Evolutionary conservation across 2,329 filamentous ascomycete species (phyloP).

Genomic region (Penicillium olsonii): DNA sequence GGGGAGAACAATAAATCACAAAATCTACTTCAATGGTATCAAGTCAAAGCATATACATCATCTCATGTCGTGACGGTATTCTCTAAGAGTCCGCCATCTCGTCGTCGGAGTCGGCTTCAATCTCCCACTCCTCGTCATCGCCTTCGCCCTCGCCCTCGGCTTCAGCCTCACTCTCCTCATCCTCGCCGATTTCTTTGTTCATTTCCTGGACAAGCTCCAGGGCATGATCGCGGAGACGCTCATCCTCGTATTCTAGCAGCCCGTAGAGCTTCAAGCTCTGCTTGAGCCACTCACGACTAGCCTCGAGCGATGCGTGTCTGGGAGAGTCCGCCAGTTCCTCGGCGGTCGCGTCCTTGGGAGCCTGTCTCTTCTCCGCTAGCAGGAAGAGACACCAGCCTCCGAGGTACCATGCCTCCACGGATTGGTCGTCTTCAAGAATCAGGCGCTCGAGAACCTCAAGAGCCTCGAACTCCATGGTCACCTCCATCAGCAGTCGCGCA

Average conservation of each 20-base stretch:
- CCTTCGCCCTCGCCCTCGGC: conserved; percentile 53
- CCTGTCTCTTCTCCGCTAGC: conserved; percentile 51
- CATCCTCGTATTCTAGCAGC: conserved; percentile 71
- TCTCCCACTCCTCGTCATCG: conserved; percentile 52
- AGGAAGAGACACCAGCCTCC: conserved; percentile 92
- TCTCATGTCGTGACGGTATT: conserved; percentile 24
- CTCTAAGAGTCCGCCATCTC: conserved; percentile 56
- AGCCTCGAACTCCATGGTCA: conserved; percentile 80
- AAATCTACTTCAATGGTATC: conserved; percentile 33
- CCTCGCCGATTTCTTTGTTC: conserved; percentile 64
- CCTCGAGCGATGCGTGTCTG: conserved; percentile 66
- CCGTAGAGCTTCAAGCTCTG: conserved; percentile 79
- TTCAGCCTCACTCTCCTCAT: conserved; percentile 58
- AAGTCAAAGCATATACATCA: conserved; percentile 27
- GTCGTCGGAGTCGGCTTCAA: conserved; percentile 56
- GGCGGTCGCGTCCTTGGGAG: conserved; percentile 36
- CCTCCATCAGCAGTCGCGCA: conserved; percentile 84
- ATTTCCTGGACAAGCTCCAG: conserved; percentile 53
- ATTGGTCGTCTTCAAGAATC: conserved; percentile 85
- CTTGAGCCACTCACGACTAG: conserved; percentile 79
- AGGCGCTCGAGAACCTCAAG: conserved; percentile 82
- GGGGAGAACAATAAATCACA: not conserved
- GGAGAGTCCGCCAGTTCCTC: conserved; percentile 48
- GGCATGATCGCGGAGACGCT: conserved; percentile 47
- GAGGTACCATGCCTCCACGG: conserved; percentile 95